These are phyloP conservation scores for Tremellales sp. DNA, from an alignment of 1,284 basidiomycete species.

Conservation along the genomic window DNA sequence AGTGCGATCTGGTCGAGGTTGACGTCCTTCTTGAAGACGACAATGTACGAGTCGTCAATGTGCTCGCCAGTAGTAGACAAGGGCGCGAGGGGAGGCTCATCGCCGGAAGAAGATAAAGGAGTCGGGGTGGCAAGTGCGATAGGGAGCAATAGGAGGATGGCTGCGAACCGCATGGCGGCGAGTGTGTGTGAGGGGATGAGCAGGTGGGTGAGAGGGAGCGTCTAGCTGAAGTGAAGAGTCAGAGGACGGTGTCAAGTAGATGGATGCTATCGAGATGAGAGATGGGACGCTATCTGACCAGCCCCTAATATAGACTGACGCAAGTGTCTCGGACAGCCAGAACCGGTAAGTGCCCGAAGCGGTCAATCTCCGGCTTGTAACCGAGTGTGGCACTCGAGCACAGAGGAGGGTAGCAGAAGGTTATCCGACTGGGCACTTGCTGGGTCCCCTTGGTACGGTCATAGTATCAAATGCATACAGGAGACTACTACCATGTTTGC, in stretches of 20 bases:
- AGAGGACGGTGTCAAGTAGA: slow-evolving; percentile 1
- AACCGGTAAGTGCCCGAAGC: too few relatives aligned
- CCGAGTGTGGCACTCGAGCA: too few relatives aligned
- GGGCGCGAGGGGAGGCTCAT: slow-evolving; percentile 44
- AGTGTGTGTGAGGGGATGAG: slow-evolving; percentile 6
- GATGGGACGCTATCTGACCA: not conserved
- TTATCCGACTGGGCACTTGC: too few relatives aligned
- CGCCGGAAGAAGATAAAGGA: slow-evolving; percentile 9
- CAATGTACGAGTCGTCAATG: slow-evolving; percentile 84
- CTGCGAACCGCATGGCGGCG: slow-evolving; percentile 30
- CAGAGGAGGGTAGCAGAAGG: too few relatives aligned
- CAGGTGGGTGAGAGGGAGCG: not conserved
- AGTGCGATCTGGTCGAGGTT: slow-evolving; percentile 59
- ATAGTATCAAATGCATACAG: too few relatives aligned
- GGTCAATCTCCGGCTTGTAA: too few relatives aligned
- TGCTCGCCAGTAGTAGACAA: slow-evolving; percentile 52
- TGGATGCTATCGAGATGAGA: slow-evolving; percentile 5
- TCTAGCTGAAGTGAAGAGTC: not conserved
- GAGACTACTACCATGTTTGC: too few relatives aligned
- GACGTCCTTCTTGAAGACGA: slow-evolving; percentile 73
- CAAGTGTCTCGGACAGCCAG: too few relatives aligned
- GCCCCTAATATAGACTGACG: too few relatives aligned
- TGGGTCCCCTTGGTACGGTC: too few relatives aligned
- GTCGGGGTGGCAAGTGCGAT: slow-evolving; percentile 43
- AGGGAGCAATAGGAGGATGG: slow-evolving; percentile 32